phyloP scores from a whole-genome alignment of 2,329 filamentous ascomycete species.

The Colletotrichum tropicale region DNA sequence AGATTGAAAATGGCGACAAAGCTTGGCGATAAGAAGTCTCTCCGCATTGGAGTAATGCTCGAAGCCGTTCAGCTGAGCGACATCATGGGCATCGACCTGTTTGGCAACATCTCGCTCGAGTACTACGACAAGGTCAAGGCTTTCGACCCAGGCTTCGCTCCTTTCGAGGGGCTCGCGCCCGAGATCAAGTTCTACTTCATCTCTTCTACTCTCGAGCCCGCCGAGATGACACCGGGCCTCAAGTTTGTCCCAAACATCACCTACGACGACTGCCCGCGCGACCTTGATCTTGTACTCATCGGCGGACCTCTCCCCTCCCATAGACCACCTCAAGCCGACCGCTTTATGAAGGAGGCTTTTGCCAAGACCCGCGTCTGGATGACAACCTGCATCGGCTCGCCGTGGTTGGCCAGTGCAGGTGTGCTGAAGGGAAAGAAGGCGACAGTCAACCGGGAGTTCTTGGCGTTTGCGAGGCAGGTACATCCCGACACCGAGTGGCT shows the following conservation, averaged over 20 bases:
- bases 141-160: conserved; percentile 20
- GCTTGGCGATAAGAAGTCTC: conserved; percentile 15
- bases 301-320: conserved; percentile 36
- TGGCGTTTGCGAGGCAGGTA: conserved; percentile 29
- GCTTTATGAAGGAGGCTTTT: conserved; percentile 39
- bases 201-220: conserved; percentile 33
- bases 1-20: background rate
- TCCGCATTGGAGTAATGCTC: conserved; percentile 43
- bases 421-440: conserved; percentile 39
- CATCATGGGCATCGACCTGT: conserved; percentile 41
- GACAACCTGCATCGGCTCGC: conserved; percentile 40
- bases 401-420: conserved; percentile 42
- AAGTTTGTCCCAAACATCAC: conserved; percentile 39
- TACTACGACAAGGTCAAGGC: conserved; percentile 23
- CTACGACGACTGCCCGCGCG: conserved; percentile 42
- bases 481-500: conserved; percentile 39
- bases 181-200: conserved; percentile 43
- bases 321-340: conserved; percentile 34
- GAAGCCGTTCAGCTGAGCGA: conserved; percentile 42
- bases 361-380: conserved; percentile 36
- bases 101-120: conserved; percentile 38
- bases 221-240: conserved; percentile 34
- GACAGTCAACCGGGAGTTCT: conserved; percentile 39
- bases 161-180: conserved; percentile 25
- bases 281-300: conserved; percentile 43